These are phyloP conservation scores for Penicillium sp. DNA, from an alignment of 2,329 filamentous ascomycete genomes.

Conservation along the genomic window DNA sequence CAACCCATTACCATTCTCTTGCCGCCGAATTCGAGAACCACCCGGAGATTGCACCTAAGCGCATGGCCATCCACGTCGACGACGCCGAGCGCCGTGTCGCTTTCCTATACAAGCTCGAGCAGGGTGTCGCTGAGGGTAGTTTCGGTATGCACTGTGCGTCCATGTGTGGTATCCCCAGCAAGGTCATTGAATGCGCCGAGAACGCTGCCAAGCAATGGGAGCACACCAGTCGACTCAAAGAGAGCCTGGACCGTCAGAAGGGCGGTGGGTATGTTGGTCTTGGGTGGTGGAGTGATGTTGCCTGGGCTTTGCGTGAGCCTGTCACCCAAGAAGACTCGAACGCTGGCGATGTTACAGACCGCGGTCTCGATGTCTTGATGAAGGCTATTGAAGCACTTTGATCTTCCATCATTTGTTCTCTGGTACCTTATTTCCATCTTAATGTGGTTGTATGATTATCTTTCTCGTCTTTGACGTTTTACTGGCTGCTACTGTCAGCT, in stretches of 20 bases:
- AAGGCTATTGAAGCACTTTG: constrained; percentile 59
- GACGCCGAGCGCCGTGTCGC: constrained; percentile 83
- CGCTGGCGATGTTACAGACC: constrained; percentile 45
- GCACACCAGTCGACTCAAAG: constrained; percentile 86
- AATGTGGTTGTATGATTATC: constrained; percentile 8
- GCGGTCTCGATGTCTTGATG: constrained; percentile 58
- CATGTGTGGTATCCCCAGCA: constrained; percentile 90
- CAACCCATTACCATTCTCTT: constrained; percentile 94
- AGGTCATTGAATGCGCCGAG: constrained; percentile 84
- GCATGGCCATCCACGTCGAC: constrained; percentile 96
- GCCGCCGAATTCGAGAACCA: constrained; percentile 88
- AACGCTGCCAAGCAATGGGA: constrained; percentile 90
- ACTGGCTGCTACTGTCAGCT: not conserved
- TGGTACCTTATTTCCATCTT: not conserved
- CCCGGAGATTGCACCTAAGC: constrained; percentile 79
- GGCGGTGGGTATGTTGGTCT: constrained; percentile 80
- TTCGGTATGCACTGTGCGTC: constrained; percentile 99
- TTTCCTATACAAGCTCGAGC: constrained; percentile 91
- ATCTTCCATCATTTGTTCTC: constrained; percentile 9
- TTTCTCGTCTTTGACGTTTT: not conserved
- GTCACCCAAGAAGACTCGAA: constrained; percentile 30
- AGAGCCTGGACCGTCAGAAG: constrained; percentile 79
- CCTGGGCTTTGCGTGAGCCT: constrained; percentile 68
- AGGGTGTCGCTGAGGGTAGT: constrained; percentile 90
- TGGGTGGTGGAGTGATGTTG: constrained; percentile 84